Evolutionary conservation across 768 basidiomycete genomes (phyloP).

Genomic region (Mycena galopus): DNA sequence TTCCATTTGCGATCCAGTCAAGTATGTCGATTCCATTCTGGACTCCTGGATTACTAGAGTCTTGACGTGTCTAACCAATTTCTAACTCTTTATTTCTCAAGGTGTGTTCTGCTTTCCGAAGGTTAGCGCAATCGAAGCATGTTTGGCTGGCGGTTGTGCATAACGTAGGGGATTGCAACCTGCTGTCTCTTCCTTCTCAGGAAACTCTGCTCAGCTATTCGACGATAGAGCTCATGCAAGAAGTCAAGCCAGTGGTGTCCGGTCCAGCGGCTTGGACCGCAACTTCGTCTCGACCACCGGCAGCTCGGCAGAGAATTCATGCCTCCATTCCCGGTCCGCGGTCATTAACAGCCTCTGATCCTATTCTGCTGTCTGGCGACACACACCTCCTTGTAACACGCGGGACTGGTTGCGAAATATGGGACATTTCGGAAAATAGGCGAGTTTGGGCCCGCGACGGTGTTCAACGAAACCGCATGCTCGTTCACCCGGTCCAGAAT

Average conservation of each 20-base stretch:
- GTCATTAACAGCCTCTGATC: not conserved
- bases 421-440: slow-evolving; percentile 15
- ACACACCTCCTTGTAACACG: slow-evolving; percentile 11
- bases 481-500: not conserved
- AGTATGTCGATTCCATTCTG: too few species aligned
- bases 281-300: not conserved
- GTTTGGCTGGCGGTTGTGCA: slow-evolving; percentile 11
- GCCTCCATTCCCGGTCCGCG: not conserved
- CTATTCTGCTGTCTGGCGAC: slow-evolving; percentile 15
- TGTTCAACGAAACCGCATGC: not conserved
- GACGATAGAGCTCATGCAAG: slow-evolving; percentile 2
- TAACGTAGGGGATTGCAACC: not conserved
- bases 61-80: too few species aligned
- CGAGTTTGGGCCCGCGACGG: slow-evolving; percentile 15
- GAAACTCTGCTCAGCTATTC: slow-evolving; percentile 4
- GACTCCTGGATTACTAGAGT: too few species aligned
- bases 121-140: slow-evolving; percentile 18
- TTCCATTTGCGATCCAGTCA: too few species aligned
- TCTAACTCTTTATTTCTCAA: too few species aligned
- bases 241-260: slow-evolving; percentile 15
- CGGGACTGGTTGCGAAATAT: slow-evolving; percentile 19
- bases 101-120: slow-evolving; percentile 11
- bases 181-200: slow-evolving; percentile 10
- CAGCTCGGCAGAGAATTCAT: not conserved
- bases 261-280: slow-evolving; percentile 23